A percentile compares a stretch with the other conserved stretches of the same genome.
Conservation (phyloP, 352 stramenopile species). For the Pythium plurisporium region DNA sequence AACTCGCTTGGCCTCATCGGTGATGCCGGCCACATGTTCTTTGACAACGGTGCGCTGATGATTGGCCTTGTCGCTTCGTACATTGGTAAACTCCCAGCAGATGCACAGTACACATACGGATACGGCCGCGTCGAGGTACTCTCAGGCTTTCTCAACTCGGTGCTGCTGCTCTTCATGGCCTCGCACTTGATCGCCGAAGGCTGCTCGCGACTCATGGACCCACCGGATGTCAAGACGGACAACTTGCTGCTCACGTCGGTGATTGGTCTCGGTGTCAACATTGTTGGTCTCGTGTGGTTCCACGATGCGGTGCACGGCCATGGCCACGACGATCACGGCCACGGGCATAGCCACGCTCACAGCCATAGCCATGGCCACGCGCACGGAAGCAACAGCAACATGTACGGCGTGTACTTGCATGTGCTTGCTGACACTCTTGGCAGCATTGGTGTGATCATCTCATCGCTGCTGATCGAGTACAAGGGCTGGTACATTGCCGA, state of each 20-base stretch:
- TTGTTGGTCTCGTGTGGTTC: constrained; percentile 88
- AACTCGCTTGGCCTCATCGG: constrained; percentile 85
- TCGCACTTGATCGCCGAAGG: constrained; percentile 82
- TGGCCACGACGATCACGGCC: constrained; percentile 40
- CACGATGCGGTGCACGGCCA: constrained; percentile 85
- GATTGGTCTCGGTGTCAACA: constrained; percentile 77
- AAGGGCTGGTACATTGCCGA: constrained; percentile 84
- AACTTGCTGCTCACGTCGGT: constrained; percentile 85
- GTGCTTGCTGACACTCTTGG: constrained; percentile 87
- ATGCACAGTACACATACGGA: constrained; percentile 77
- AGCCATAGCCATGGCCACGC: constrained; percentile 53
- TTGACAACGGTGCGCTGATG: constrained; percentile 81
- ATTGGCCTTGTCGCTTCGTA: constrained; percentile 84
- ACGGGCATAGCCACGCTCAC: constrained; percentile 37
- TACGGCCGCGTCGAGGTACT: constrained; percentile 85
- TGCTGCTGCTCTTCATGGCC: constrained; percentile 80
- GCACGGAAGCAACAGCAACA: constrained; percentile 82
- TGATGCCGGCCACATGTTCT: constrained; percentile 88
- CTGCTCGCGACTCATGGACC: constrained; percentile 63
- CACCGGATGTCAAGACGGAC: constrained; percentile 73
- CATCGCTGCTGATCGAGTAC: constrained; percentile 80
- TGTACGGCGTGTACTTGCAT: constrained; percentile 90
- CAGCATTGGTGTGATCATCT: constrained; percentile 87
- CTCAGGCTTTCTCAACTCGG: constrained; percentile 83
- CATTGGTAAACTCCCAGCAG: constrained; percentile 65